Evolutionary conservation across 2,329 filamentous ascomycete species (phyloP).

Genomic region (Ophiocordyceps polyrhachis-furcata): DNA sequence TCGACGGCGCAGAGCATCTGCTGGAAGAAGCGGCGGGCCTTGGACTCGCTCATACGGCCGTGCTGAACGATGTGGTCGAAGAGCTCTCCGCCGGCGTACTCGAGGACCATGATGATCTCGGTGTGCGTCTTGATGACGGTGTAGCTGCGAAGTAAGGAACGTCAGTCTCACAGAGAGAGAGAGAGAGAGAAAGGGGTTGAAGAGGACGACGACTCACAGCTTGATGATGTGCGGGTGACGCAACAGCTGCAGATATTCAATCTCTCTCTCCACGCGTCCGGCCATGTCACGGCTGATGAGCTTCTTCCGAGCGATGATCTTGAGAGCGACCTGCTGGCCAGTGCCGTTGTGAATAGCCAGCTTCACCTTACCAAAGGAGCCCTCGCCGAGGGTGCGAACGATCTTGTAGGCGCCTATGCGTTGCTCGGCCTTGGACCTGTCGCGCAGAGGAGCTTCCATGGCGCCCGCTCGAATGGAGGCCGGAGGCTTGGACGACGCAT

Average conservation of each 20-base stretch:
- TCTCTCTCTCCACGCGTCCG: conserved; percentile 90
- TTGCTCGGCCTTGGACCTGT: conserved; percentile 50
- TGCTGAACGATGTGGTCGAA: conserved; percentile 97
- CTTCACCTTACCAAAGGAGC: conserved; percentile 97
- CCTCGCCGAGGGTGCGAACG: conserved; percentile 79
- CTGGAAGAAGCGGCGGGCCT: conserved; percentile 96
- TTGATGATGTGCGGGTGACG: conserved; percentile 99
- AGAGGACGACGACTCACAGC: conserved; percentile 38
- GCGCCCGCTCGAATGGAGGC: conserved; percentile 14
- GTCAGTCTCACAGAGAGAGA: background rate
- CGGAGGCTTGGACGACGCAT: conserved; percentile 9
- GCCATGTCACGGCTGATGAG: conserved; percentile 96
- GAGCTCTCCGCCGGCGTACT: conserved; percentile 89
- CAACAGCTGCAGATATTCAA: conserved; percentile 89
- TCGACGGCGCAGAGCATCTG: conserved; percentile 98
- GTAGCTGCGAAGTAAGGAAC: conserved; percentile 35
- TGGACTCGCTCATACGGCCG: conserved; percentile 74
- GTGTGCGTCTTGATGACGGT: conserved; percentile 88
- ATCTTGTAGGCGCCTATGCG: conserved; percentile 85
- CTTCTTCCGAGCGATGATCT: conserved; percentile 94
- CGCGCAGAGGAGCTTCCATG: conserved; percentile 16
- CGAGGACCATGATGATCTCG: conserved; percentile 98
- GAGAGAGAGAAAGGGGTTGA: background rate
- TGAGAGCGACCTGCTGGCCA: conserved; percentile 87
- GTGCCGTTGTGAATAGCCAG: conserved; percentile 83